Evolutionary conservation across 202 grass and related monocot genomes (phyloP), one percentile per base, ranked within the genome.

Genomic region (Elaeis oleifera): DNA sequence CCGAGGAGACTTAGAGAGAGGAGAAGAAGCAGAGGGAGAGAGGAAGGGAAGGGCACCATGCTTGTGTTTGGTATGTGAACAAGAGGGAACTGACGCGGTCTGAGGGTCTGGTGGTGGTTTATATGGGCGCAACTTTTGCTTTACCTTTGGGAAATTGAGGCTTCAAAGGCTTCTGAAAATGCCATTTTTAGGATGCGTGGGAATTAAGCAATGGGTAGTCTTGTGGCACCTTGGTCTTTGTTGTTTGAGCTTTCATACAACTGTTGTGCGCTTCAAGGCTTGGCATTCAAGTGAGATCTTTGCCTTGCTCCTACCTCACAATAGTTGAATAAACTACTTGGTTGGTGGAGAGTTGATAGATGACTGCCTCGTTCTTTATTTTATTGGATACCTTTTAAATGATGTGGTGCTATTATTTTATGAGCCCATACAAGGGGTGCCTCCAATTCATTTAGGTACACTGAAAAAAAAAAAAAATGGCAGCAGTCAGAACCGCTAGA

Each of bases 251-350:
- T 29, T 29, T 6, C 28, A 29, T 29, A 29, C 28, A 29, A 14
- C 56, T 70, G 64, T 67, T 77, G 56, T 58, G 64, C 68, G 51
- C 72, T 80, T 81, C 5, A 91, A 87, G 83, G 77, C 1, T 61
- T 56, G 64, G 63, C 73, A 70, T 56, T 58, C 54, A 61, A 72
- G 55, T 80, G 76, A 75, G 60, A 83, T 80, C 82, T 70, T 67
- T 86, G 83, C 65, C 69, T 73, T 70, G 70, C 58, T 87, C 73
- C 83, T 87, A 87, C 85, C 87, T 79, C 83, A 44, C 72, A 68
- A 6, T 29, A 6, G 28, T 29, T 29, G 28, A 29, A 29, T 29
- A 29, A 29, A 6, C 28, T 29, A 57, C 20, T 23, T 23, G 0
- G 48, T 20, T 72, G 49, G 61, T 48, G 81, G 58, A 74, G 54